phyloP scores from a whole-genome alignment of 257 asterid genomes.

The Solanum piurae region DNA sequence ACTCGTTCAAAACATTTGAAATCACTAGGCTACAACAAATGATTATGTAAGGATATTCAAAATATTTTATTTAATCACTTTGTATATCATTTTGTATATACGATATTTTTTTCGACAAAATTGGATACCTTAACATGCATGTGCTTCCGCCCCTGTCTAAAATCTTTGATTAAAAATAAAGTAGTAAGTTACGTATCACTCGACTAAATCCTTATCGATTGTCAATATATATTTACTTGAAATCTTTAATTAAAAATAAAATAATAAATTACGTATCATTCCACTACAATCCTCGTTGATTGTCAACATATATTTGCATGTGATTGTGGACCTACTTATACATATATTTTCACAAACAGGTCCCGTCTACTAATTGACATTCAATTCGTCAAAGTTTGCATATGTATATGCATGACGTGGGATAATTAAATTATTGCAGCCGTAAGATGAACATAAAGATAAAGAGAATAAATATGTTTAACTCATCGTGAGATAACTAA shows the following conservation, averaged over 20 bases:
- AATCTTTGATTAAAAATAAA: no score
- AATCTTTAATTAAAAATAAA: no score
- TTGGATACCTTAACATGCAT: no score
- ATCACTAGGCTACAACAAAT: rapidly evolving
- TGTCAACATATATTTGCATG: not conserved
- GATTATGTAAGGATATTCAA: no score
- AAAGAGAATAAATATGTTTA: no score
- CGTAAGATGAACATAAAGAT: not conserved
- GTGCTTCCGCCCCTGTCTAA: rapidly evolving
- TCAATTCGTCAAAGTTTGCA: not conserved
- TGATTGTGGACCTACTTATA: not conserved
- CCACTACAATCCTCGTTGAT: no score
- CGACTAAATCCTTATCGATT: rapidly evolving
- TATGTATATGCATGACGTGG: not conserved
- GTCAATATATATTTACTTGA: not conserved
- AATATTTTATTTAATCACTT: no score
- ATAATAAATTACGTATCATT: no score
- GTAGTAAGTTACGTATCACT: no score
- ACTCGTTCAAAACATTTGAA: no score
- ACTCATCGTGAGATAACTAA: no score
- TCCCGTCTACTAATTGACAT: not conserved
- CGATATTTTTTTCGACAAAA: rapidly evolving
- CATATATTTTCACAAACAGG: not conserved
- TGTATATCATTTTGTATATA: no score
- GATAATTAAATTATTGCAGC: not conserved